A percentile compares a stretch with the other conserved stretches of the same genome.
These are phyloP conservation scores for Colletotrichum agaves DNA, from an alignment of 2,329 filamentous ascomycete species.

Conservation along the genomic window DNA sequence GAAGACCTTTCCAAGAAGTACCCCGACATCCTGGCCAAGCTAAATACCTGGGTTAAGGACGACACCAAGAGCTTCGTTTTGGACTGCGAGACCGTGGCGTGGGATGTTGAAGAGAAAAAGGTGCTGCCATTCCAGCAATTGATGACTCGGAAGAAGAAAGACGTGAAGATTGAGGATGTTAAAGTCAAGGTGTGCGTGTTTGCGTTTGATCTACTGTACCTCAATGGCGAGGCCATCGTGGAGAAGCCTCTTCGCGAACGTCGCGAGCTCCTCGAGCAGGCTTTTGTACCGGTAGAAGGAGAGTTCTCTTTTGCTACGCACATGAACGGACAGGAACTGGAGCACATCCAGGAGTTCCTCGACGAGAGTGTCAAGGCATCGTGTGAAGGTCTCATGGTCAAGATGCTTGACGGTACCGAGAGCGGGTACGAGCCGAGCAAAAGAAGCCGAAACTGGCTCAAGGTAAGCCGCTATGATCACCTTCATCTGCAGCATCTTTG, in stretches of 20 bases:
- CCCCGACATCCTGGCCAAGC: conserved; percentile 90
- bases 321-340: conserved; percentile 88
- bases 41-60: conserved; percentile 88
- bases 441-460: conserved; percentile 97
- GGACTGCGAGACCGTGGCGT: conserved; percentile 98
- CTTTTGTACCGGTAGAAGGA: conserved; percentile 83
- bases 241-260: conserved; percentile 88
- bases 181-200: conserved; percentile 98
- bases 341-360: conserved; percentile 91
- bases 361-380: conserved; percentile 96
- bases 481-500: neutral
- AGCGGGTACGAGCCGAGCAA: conserved; percentile 97
- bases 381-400: conserved; percentile 98
- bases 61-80: conserved; percentile 95
- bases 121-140: conserved; percentile 96
- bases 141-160: conserved; percentile 98
- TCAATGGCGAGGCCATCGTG: conserved; percentile 91
- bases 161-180: conserved; percentile 94
- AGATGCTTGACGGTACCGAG: conserved; percentile 95
- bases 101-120: conserved; percentile 95
- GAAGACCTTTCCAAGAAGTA: conserved; percentile 98
- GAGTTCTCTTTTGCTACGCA: conserved; percentile 91
- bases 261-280: conserved; percentile 76
- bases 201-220: conserved; percentile 92
- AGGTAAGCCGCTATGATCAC: conserved; percentile 62